Percentiles rank a stretch among this genome's conserved stretches.
Evolutionary conservation across 2,329 filamentous ascomycete genomes (phyloP).

Genomic region (Chlorencoelia australis): DNA sequence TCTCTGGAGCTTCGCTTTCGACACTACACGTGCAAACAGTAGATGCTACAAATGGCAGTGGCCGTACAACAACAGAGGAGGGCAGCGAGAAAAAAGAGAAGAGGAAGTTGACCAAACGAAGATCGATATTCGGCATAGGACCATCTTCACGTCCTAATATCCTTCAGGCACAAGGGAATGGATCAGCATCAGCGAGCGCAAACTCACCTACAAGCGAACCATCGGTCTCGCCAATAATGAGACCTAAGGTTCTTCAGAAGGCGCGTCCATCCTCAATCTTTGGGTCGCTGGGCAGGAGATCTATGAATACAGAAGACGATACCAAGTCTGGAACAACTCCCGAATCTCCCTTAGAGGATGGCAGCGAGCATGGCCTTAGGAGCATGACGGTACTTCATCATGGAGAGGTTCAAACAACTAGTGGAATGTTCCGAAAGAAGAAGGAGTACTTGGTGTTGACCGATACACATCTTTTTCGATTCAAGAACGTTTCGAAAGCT

Average conservation of each 20-base stretch:
- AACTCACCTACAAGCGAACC: conserved; percentile 16
- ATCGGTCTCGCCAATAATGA: conserved; percentile 18
- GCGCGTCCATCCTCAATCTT: conserved; percentile 25
- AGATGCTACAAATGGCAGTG: conserved; percentile 11
- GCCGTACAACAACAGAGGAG: conserved; percentile 7
- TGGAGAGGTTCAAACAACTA: conserved; percentile 61
- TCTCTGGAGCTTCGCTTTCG: conserved; percentile 17
- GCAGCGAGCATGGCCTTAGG: conserved; percentile 7
- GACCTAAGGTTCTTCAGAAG: conserved; percentile 24
- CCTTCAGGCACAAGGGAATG: conserved; percentile 11
- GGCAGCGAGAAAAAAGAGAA: conserved; percentile 19
- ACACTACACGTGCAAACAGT: conserved; percentile 23
- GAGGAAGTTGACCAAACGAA: conserved; percentile 22
- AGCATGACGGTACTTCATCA: conserved; percentile 46
- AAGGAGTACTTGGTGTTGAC: conserved; percentile 64
- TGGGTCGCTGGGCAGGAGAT: conserved; percentile 26
- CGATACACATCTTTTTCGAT: conserved; percentile 56
- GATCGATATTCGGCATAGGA: conserved; percentile 22
- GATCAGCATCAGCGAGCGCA: conserved; percentile 10
- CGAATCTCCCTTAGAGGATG: conserved; percentile 18
- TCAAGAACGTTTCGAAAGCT: conserved; percentile 58
- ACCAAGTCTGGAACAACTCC: conserved; percentile 16
- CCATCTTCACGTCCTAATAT: conserved; percentile 10
- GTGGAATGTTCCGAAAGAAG: conserved; percentile 61
- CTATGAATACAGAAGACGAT: conserved; percentile 20